Base-by-base conservation (phyloP, 345 rosid species). In the Eucalyptus curtisii region DNA sequence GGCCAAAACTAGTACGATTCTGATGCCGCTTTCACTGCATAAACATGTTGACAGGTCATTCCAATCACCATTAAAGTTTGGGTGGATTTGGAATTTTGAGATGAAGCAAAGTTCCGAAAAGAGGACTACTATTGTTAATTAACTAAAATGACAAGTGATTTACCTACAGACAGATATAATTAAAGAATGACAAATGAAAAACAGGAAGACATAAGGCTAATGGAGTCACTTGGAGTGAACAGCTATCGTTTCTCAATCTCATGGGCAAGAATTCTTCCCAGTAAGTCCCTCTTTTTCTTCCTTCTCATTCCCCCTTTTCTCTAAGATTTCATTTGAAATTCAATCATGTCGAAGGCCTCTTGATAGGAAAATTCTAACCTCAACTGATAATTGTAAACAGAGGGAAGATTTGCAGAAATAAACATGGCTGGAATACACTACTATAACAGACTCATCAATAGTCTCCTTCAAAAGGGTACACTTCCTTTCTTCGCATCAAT, bases 211-310 rank as follows among this genome's bases (percentile, higher is more conserved):
- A 80, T 95, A 84, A 92, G 92, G 68, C 91, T 95, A 49, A 96
- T 95, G 99, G 90, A 88, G 17, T 84, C 86, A 47, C 92, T 96
- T 44, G 97, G 97, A 52, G 94, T 93, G 85, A 91, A 94, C 87
- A 94, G 96, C 92, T 96, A 95, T 68, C 92, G 97, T 37, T 95
- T 97, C 90, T 96, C 98, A 25, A 94, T 95, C 86, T 95, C 99
- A 57, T 95, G 98, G 99, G 94, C 98, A 14, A 91, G 98, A 92
- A 80, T 96, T 87, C 92, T 97, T 89, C 97, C 99, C 9, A 91
- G 99, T 97, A 90, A 92, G 96, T 76, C 82, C 25, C 81, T 19
- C 27, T 76, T 71, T 37, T 76, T 79, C 82, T 33, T 79, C 48
- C 33, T 37, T 15, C 88, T 57, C 89, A 44, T 59, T 31, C 30